Evolutionary conservation across 768 basidiomycete species (phyloP), one percentile per base, ranked within the genome.

Genomic region (button mushroom (Agaricus bisporus)): DNA sequence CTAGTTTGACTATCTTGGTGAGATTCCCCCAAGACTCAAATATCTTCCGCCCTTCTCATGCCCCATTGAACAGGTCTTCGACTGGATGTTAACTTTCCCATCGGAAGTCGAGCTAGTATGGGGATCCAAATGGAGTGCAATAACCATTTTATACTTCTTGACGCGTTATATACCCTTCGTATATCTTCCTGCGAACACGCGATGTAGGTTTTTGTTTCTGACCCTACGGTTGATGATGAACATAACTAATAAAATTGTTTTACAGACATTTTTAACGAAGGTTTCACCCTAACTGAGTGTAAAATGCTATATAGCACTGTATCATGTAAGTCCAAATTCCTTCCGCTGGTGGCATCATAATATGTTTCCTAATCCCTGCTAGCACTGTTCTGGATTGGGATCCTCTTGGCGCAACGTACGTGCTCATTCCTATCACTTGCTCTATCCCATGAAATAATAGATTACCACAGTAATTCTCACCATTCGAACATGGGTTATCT

Each of bases 161-260:
- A 42, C 50, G n/a, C 56, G 51, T 7, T 57, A 57, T 29, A 35
- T 57, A 17, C 50, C 46, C 10, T 52, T 57, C 26, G 12, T 48
- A n/a, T 38, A 14, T 32, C 36, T 20, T 32, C 37, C 17, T 45
- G 29, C 36, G 17, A 35, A n/a, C 32, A 12, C 20, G 14, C 20
- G 20, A 4, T 51, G 51, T 57, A 28, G 2, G 55, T 51, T 28
- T 41, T 4, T 26, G 2, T 43, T 17, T 43, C 42, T 20, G 18
- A 20, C 20, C 29, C 10, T 29, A 29, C n/a, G n/a, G n/a, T n/a
- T n/a, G n/a, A n/a, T n/a, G n/a, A n/a, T n/a, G n/a, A n/a, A n/a
- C n/a, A n/a, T n/a, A n/a, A n/a, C n/a, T n/a, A n/a, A n/a, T n/a
- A n/a, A n/a, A n/a, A n/a, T n/a, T n/a, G 10, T 10, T 29, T 29